phyloP scores from a whole-genome alignment of 495 filamentous ascomycete species.

The Hyphodiscus hymeniophilus region DNA sequence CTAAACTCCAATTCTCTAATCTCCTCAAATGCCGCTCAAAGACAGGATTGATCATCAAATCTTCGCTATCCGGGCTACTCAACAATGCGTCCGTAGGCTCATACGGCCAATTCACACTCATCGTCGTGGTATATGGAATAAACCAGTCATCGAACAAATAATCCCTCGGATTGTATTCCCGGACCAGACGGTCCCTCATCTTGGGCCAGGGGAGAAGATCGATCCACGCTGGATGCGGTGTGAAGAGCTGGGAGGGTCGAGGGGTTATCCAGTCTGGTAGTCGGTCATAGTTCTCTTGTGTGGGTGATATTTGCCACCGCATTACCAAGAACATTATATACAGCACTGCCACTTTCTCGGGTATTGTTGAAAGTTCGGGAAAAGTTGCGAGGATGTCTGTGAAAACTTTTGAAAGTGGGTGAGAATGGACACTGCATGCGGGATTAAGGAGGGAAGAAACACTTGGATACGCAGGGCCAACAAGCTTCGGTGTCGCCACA shows the following conservation, averaged over 20 bases:
- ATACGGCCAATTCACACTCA: slow-evolving; percentile 73
- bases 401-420: slow-evolving; percentile 73
- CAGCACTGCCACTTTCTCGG: slow-evolving; percentile 71
- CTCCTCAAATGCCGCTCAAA: slow-evolving; percentile 67
- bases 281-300: slow-evolving; percentile 62
- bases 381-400: slow-evolving; percentile 73
- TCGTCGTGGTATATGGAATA: slow-evolving; percentile 63
- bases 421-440: slow-evolving; percentile 46
- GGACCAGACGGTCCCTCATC: slow-evolving; percentile 58
- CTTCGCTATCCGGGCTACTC: slow-evolving; percentile 43
- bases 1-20: slow-evolving; percentile 70
- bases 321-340: slow-evolving; percentile 77
- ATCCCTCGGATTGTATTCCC: slow-evolving; percentile 31
- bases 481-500: slow-evolving; percentile 46
- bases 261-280: slow-evolving; percentile 62
- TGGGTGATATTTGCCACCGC: slow-evolving; percentile 73
- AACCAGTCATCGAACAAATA: slow-evolving; percentile 69
- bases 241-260: slow-evolving; percentile 48
- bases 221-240: slow-evolving; percentile 65
- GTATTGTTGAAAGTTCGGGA: slow-evolving; percentile 56
- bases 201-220: slow-evolving; percentile 68
- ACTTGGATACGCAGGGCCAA: slow-evolving; percentile 68
- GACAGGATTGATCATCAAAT: slow-evolving; percentile 66
- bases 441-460: slow-evolving; percentile 68
- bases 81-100: slow-evolving; percentile 54